phyloP scores from a whole-genome alignment of 2,329 filamentous ascomycete genomes.

The Pestalotiopsis sp. region DNA sequence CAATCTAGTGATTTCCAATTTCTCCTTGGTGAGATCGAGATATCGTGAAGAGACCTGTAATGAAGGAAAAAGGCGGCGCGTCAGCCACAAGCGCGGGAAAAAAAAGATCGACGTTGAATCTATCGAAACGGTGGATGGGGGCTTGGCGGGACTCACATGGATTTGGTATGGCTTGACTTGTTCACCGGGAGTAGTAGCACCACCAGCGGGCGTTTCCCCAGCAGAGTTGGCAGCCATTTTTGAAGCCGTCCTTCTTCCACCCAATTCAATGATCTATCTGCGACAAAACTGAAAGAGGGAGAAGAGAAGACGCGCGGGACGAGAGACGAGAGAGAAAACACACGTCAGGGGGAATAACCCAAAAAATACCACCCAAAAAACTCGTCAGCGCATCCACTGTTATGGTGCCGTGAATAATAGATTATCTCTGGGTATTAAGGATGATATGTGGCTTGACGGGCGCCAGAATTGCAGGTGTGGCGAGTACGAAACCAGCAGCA shows the following conservation, averaged over 20 bases:
- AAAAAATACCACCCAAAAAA: not conserved
- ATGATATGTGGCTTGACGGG: constrained; percentile 5
- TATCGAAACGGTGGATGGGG: not conserved
- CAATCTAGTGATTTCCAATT: constrained; percentile 67
- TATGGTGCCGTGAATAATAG: constrained; percentile 12
- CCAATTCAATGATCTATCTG: constrained; percentile 15
- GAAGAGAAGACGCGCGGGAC: not conserved
- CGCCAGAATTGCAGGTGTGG: constrained; percentile 26
- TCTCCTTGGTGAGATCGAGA: constrained; percentile 67
- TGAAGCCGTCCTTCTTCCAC: not conserved
- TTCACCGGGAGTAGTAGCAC: constrained; percentile 23
- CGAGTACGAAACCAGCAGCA: constrained; percentile 22
- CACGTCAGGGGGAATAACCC: not conserved
- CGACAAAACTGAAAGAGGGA: not conserved
- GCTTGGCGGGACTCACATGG: constrained; percentile 47
- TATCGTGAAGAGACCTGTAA: constrained; percentile 66
- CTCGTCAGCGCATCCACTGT: constrained; percentile 8
- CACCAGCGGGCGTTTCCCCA: constrained; percentile 22
- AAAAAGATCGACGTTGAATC: constrained; percentile 9
- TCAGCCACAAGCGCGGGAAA: constrained; percentile 30
- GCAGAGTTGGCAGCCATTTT: constrained; percentile 26
- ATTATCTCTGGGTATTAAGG: constrained; percentile 10
- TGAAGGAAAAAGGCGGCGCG: constrained; percentile 1
- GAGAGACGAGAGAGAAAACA: not conserved
- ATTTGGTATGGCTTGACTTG: constrained; percentile 59